Base-by-base conservation (phyloP, 2,329 filamentous ascomycete species). In the Metarhizium rileyi region DNA sequence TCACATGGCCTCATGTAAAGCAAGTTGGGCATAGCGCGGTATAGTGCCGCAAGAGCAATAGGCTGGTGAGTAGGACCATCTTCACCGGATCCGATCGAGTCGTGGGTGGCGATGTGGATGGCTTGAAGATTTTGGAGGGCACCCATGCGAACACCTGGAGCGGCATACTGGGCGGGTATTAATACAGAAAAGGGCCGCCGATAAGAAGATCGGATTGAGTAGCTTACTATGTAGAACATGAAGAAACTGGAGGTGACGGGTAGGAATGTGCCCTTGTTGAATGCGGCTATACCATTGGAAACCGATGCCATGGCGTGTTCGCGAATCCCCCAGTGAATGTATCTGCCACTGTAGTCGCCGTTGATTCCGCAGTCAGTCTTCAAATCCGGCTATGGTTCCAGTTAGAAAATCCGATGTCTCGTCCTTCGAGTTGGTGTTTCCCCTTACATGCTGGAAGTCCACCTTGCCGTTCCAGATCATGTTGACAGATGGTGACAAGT, bases 21-120 rank as follows among this genome's bases (percentile, higher is more conserved):
- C 0, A 83, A 53, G 51, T 82, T 81, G 0, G 79, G 80, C 78
- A 83, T 83, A 23, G 78, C 74, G 4, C 80, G 74, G 59, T 78
- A 83, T 2, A 83, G 65, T 0, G 72, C 62, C 9, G 75, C 72
- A 0, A 83, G 66, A 33, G 73, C 79, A 27, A 83, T 74, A 2
- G 80, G 79, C 59, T 83, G 80, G 54, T 83, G 80, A 0, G 80
- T 83, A 0, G 78, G 80, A 0, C 79, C 80, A 53, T 83, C 75
- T 54, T 83, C 75, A 1, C 80, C 79, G 35, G 70, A 76, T 20
- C 74, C 80, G 43, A 82, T 77, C 7, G 70, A 75, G 63, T 83
- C 79, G 61, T 83, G 80, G 0, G 80, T 83, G 1, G 78, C 80
- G 28, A 76, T 68, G 57, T 83, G 79, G 47, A 83, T 81, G 26